A percentile compares a stretch with the other conserved stretches of the same genome.
Evolutionary conservation across 1,139 yeast species (phyloP).

Genomic region (Nakaseomyces bracarensis): DNA sequence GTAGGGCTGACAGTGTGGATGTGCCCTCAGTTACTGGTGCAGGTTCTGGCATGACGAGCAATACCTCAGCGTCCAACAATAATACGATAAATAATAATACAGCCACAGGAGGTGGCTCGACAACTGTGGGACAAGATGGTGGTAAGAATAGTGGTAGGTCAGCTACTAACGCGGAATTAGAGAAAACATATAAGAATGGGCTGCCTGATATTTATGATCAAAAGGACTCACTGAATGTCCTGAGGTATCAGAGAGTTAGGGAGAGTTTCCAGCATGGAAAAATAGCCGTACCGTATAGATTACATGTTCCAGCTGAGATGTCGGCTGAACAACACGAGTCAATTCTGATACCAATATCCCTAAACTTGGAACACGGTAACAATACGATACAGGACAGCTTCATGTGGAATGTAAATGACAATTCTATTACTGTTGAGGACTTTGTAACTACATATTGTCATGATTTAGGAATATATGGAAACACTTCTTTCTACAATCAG

Average conservation of each 20-base stretch:
- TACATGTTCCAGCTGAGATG: constrained; percentile 16
- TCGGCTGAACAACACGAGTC: constrained; percentile 23
- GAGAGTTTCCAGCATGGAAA: constrained; percentile 31
- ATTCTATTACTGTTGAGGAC: constrained; percentile 69
- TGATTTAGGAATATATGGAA: constrained; percentile 70
- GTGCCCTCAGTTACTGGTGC: constrained; percentile 6
- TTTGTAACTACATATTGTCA: constrained; percentile 73
- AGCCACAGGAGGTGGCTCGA: constrained; percentile 7
- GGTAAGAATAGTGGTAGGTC: background rate
- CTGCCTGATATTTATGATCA: constrained; percentile 30
- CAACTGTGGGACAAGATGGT: background rate
- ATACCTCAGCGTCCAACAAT: no score
- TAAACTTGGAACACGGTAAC: constrained; percentile 60
- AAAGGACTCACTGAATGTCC: constrained; percentile 25
- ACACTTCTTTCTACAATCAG: constrained; percentile 46
- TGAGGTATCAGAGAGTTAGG: constrained; percentile 30
- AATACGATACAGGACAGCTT: constrained; percentile 70
- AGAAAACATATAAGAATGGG: constrained; percentile 16
- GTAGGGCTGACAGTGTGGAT: constrained; percentile 8
- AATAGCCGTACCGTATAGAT: constrained; percentile 27
- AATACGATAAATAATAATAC: no score
- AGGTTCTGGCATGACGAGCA: no score
- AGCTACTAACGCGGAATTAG: constrained; percentile 7
- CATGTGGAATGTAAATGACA: constrained; percentile 84
- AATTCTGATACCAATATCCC: constrained; percentile 66